A percentile compares a stretch with the other conserved stretches of the same genome.
These are phyloP conservation scores for Monilinia laxa DNA, from an alignment of 2,329 filamentous ascomycete species.

Conservation along the genomic window DNA sequence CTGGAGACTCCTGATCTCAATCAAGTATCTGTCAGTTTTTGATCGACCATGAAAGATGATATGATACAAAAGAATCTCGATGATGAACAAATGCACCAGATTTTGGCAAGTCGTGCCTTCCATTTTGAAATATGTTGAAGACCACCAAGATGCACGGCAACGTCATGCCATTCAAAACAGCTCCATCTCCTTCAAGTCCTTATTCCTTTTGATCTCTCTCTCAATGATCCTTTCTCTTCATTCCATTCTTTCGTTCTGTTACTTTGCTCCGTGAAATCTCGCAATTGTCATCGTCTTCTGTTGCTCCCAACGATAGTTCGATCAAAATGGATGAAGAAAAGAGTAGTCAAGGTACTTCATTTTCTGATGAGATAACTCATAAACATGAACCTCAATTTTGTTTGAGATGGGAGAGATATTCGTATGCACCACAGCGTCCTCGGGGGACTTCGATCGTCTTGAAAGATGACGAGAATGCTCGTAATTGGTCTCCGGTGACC, in stretches of 20 bases:
- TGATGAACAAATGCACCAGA: not conserved
- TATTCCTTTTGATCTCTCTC: not conserved
- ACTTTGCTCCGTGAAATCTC: not conserved
- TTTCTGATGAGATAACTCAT: not conserved
- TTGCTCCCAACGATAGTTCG: not conserved
- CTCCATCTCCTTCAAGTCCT: not conserved
- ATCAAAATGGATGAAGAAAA: conserved; percentile 10
- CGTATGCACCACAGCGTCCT: conserved; percentile 14
- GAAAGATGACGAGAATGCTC: not conserved
- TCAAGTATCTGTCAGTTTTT: conserved; percentile 9
- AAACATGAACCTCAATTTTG: conserved; percentile 15
- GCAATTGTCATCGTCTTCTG: not conserved
- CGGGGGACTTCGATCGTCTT: conserved; percentile 11
- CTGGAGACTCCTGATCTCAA: not conserved
- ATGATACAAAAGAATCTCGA: not conserved
- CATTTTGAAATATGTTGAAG: not conserved
- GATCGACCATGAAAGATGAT: not conserved
- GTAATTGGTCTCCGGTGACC: not conserved
- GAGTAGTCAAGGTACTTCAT: not conserved
- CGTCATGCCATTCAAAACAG: not conserved
- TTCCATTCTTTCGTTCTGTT: not conserved
- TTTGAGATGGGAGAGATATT: conserved; percentile 15
- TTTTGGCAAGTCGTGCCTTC: not conserved
- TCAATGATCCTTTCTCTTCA: not conserved
- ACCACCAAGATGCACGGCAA: not conserved